These are phyloP conservation scores for Metrosideros polymorpha DNA, from an alignment of 441 rosid genomes.

Conservation along the genomic window DNA sequence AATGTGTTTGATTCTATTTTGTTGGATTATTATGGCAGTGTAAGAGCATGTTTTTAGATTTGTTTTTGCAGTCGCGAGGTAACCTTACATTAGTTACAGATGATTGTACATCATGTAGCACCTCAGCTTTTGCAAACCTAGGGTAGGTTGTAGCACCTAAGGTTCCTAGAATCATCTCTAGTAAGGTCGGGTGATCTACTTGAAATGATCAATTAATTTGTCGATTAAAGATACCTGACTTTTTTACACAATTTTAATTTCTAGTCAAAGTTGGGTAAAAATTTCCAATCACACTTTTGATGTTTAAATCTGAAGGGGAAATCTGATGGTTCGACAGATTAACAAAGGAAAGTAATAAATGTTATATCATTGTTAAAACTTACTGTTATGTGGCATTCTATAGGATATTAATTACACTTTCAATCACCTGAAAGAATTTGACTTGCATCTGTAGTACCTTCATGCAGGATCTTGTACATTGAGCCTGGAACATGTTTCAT, in stretches of 20 bases:
- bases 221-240: background rate
- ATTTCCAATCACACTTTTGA: background rate
- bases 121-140: background rate
- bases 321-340: background rate
- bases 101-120: background rate
- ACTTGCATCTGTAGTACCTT: background rate
- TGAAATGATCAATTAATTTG: background rate
- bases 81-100: background rate
- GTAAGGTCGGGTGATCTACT: background rate
- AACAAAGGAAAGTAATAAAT: background rate
- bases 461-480: background rate
- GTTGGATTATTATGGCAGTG: background rate
- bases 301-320: background rate
- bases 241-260: background rate
- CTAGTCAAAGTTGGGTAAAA: background rate
- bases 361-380: background rate
- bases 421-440: background rate
- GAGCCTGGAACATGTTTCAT: background rate
- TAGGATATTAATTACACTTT: background rate
- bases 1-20: background rate
- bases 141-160: background rate
- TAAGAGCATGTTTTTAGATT: background rate
- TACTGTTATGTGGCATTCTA: background rate
- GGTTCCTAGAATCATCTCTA: background rate
- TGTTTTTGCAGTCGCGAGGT: background rate